Evolutionary conservation across 2,329 filamentous ascomycete species (phyloP), one percentile per base, ranked within the genome.

Genomic region (Pyrenophora teres): DNA sequence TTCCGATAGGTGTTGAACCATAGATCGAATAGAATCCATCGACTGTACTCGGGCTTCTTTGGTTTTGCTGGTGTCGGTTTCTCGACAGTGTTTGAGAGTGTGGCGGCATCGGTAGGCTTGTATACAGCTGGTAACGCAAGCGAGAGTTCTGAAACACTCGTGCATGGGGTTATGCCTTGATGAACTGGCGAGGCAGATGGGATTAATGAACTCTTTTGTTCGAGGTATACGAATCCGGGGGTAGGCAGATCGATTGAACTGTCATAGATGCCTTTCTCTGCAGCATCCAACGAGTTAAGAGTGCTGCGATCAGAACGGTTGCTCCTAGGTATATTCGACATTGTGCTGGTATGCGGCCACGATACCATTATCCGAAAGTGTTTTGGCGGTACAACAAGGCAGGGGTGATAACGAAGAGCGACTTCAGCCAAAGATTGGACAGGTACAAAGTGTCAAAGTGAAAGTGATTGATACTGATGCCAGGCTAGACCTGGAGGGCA

Each of bases 1-100:
- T 69, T 70, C 21, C 69, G 63, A 49, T 72, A 72, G 2, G 65
- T 69, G 53, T 72, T 71, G 61, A 70, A 71, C 69, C 69, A 72
- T 23, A 72, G 58, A 9, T 65, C 56, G 35, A 69, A 61, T 5
- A 68, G 40, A 25, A 72, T 57, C 68, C 68, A 68, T 45, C 65
- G 59, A 43, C 63, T 65, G 33, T 68, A 57, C 15, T 62, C 65
- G 15, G 57, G 52, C 40, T 66, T 65, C 9, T 37, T 33, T 32
- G 62, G 59, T 37, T 54, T 44, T 6, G 37, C 25, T 9, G 19
- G 36, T 5, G 36, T 13, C 3, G 58, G 50, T 36, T 66, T 65
- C 35, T 64, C 63, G 27, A 58, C 43, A 2, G 46, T 50, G 2
- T 56, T 50, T 12, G 65, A 50, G 10, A 63, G 42, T 19, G 48